Conservation (phyloP, 495 filamentous ascomycete species). For the Hypoxylon lienhwacheense region DNA sequence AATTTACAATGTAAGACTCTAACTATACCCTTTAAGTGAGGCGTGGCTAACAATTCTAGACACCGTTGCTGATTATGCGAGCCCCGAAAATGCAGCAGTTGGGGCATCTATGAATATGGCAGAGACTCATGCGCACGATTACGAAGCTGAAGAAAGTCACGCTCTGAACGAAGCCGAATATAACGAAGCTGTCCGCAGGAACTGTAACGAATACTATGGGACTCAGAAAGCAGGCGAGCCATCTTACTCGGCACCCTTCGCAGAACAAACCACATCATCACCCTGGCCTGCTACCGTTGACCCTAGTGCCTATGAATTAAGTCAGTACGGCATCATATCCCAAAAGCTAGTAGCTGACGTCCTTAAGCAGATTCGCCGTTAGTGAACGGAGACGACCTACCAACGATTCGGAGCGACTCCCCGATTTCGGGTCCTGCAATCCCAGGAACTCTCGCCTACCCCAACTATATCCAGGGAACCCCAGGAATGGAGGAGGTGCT, state of each 20-base stretch:
- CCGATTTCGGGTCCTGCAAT: slow-evolving; percentile 6
- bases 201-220: slow-evolving; percentile 23
- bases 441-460: slow-evolving; percentile 8
- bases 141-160: slow-evolving; percentile 14
- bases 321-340: slow-evolving; percentile 10
- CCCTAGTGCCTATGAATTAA: slow-evolving; percentile 27
- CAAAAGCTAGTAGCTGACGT: slow-evolving; percentile 9
- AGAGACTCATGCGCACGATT: slow-evolving; percentile 13
- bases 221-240: slow-evolving; percentile 14
- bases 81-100: neutral
- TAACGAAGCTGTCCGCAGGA: slow-evolving; percentile 27
- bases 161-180: slow-evolving; percentile 22
- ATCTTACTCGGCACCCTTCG: slow-evolving; percentile 25
- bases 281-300: slow-evolving; percentile 20
- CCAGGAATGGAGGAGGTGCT: slow-evolving; percentile 30
- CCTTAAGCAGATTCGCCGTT: slow-evolving; percentile 9
- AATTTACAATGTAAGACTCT: slow-evolving; percentile 20
- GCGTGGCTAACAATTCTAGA: slow-evolving; percentile 19
- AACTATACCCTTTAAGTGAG: neutral
- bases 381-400: slow-evolving; percentile 18
- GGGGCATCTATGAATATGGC: neutral
- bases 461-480: slow-evolving; percentile 35
- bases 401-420: slow-evolving; percentile 30
- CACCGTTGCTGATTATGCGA: slow-evolving; percentile 11
- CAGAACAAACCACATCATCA: slow-evolving; percentile 19